Conservation (phyloP, 352 stramenopile genomes). For the Globisporangium nagaii region DNA sequence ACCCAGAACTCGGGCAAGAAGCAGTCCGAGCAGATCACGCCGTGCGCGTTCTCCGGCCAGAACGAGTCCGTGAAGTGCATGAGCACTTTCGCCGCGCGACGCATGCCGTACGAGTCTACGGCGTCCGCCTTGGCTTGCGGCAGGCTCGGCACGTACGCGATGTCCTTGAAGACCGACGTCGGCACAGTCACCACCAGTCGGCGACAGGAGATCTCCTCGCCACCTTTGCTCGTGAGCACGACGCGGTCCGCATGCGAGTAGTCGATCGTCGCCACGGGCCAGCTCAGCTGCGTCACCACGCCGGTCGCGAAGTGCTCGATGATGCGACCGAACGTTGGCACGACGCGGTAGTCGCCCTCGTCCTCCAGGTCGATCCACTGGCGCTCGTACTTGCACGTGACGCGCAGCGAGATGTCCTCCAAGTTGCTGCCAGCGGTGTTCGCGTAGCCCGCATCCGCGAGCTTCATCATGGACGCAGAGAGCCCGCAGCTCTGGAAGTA, state of each 20-base stretch:
- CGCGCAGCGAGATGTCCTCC: conserved; percentile 71
- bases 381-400: conserved; percentile 76
- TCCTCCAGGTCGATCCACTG: conserved; percentile 83
- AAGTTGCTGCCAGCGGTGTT: conserved; percentile 71
- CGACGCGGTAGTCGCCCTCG: conserved; percentile 72
- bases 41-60: conserved; percentile 69
- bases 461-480: conserved; percentile 76
- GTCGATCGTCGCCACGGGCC: conserved; percentile 52
- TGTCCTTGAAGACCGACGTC: conserved; percentile 72
- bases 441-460: conserved; percentile 71
- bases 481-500: conserved; percentile 61
- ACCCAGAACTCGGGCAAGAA: conserved; percentile 85
- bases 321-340: conserved; percentile 64
- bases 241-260: conserved; percentile 46
- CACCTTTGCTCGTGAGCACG: conserved; percentile 44
- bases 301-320: conserved; percentile 50
- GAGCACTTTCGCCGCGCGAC: conserved; percentile 67
- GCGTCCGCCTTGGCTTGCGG: conserved; percentile 51
- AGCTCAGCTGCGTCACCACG: conserved; percentile 45
- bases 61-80: conserved; percentile 63
- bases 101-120: conserved; percentile 67
- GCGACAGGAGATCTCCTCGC: conserved; percentile 53
- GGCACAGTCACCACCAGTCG: conserved; percentile 71
- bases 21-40: conserved; percentile 75
- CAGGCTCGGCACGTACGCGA: conserved; percentile 56